Evolutionary conservation across 2,329 filamentous ascomycete species (phyloP).

Genomic region (Geosmithia putterillii): DNA sequence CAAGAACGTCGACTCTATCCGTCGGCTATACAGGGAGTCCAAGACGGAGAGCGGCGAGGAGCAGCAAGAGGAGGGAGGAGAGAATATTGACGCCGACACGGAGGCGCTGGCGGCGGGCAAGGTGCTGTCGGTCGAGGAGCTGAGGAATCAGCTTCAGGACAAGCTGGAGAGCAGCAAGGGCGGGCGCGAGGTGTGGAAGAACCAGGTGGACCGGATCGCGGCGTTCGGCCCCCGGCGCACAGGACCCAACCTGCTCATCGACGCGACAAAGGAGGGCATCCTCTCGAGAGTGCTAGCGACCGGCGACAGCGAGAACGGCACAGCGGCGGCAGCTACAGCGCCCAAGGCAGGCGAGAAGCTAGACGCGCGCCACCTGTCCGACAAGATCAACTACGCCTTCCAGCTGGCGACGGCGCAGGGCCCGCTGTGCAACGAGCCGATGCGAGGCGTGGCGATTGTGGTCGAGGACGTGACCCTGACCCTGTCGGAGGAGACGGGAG

Average conservation of each 20-base stretch:
- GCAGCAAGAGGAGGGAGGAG: constrained; percentile 21
- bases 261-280: constrained; percentile 60
- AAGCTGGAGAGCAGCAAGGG: constrained; percentile 56
- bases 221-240: constrained; percentile 78
- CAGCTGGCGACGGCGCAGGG: constrained; percentile 84
- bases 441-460: constrained; percentile 86
- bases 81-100: constrained; percentile 37
- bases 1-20: constrained; percentile 70
- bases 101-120: constrained; percentile 48
- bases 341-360: constrained; percentile 36
- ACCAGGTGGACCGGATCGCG: constrained; percentile 67
- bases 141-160: constrained; percentile 59
- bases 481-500: constrained; percentile 11
- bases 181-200: constrained; percentile 60
- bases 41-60: constrained; percentile 26
- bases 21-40: constrained; percentile 62
- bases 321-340: constrained; percentile 11
- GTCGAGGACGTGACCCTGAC: constrained; percentile 64
- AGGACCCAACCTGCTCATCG: constrained; percentile 83
- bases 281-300: constrained; percentile 55
- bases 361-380: constrained; percentile 58
- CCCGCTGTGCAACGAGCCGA: constrained; percentile 81
- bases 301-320: constrained; percentile 14
- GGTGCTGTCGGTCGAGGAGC: constrained; percentile 58
- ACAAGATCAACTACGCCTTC: constrained; percentile 90